Evolutionary conservation across 1,284 basidiomycete species (phyloP), one percentile per base, ranked within the genome.

Genomic region (Ustilago lituana): DNA sequence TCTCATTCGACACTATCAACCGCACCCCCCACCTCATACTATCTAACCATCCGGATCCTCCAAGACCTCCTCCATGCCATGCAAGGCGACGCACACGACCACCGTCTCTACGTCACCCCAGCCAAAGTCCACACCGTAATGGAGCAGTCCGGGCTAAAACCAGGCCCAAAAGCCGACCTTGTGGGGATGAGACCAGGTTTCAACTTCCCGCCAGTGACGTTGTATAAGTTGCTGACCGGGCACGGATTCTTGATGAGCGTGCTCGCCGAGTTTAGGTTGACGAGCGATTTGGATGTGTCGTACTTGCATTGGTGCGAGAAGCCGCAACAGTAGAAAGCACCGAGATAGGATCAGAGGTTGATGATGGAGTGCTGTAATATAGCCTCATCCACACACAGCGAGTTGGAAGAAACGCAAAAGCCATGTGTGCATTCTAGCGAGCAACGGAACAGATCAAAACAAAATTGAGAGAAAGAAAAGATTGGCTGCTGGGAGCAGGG

Each of bases 1-100:
- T 98, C 81, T 91, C 92, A 7, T 96, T 71, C 24, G 72, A 74
- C 53, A 74, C 72, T 0, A 67, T 74, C 62, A 74, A 74, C 39
- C 54, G 72, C 24, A 74, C 68, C 5, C 54, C 50, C n/a, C n/a
- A 44, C 50, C 10, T 74, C 72, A 12, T 74, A 55, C 68, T 68
- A 61, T 22, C 55, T 63, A 14, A 51, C 63, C n/a, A 67, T 74
- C 24, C 58, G 56, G 45, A 63, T 74, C 24, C 50, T 65, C 1
- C 72, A 74, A 33, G 55, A 67, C 9, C 7, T 66, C 0, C 54
- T 74, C 14, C 26, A 33, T 1, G 60, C 59, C 7, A 65, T 74
- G 50, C 72, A 71, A 22, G 52, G 60, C 20, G 67, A 71, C n/a
- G 58, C 64, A 1, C 72, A 74, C 53, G 72, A 74, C 23, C 69